Evolutionary conservation across 2,329 filamentous ascomycete species (phyloP).

Genomic region (Ophiostoma populinum): DNA sequence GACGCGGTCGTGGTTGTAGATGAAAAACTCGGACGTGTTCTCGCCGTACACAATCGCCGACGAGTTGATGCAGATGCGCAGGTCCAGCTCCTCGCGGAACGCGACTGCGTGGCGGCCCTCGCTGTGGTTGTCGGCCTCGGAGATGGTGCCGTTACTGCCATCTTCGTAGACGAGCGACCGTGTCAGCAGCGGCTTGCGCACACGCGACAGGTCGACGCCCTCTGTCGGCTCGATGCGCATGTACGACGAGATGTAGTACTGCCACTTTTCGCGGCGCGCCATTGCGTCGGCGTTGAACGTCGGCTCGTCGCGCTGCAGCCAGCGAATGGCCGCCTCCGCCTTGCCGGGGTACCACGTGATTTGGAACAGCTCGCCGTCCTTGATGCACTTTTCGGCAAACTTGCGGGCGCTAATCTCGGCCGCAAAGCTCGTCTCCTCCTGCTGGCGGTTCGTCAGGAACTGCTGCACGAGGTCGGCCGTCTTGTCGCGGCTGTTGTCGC

Average conservation of each 20-base stretch:
- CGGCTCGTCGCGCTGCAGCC: conserved; percentile 48
- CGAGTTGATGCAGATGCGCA: conserved; percentile 60
- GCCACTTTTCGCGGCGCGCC: conserved; percentile 69
- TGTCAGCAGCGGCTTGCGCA: conserved; percentile 52
- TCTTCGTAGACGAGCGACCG: conserved; percentile 36
- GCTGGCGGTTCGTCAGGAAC: conserved; percentile 66
- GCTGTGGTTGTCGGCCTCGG: conserved; percentile 32
- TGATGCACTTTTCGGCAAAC: conserved; percentile 80
- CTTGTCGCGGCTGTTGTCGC: conserved; percentile 82
- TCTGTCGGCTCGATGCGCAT: conserved; percentile 79
- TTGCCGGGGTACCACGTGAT: conserved; percentile 65
- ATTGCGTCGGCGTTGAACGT: conserved; percentile 83
- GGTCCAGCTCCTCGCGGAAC: conserved; percentile 49
- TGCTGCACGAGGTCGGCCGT: conserved; percentile 78
- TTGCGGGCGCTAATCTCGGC: conserved; percentile 81
- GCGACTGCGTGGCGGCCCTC: conserved; percentile 41
- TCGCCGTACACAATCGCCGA: conserved; percentile 67
- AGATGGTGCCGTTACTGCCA: neutral
- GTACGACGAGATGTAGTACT: conserved; percentile 89
- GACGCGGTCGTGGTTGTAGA: conserved; percentile 54
- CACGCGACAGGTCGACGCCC: conserved; percentile 46
- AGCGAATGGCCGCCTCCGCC: conserved; percentile 54
- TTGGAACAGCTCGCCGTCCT: conserved; percentile 81
- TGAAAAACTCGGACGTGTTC: conserved; percentile 50
- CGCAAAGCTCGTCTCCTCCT: conserved; percentile 75